Base-by-base conservation (phyloP, 306 rosid genomes). In the Prunus salicina region DNA sequence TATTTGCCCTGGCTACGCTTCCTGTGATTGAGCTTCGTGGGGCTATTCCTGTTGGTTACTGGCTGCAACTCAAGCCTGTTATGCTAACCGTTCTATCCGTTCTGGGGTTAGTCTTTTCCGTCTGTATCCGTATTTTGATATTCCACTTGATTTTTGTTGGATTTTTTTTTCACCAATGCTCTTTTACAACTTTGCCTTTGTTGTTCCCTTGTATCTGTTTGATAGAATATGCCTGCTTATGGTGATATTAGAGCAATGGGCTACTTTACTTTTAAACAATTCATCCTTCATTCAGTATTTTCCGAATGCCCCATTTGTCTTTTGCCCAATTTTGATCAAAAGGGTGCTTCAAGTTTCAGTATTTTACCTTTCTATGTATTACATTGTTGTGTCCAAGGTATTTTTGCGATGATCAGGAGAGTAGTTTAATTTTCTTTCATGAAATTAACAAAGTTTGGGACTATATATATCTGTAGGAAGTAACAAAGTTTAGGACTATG, bases 21-120 rank as follows among this genome's bases (percentile, higher is more conserved):
- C 98, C 97, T 20, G 85, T 95, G 55, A 89, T 95, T 53, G 98
- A 95, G 90, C 98, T 95, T 67, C 97, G 97, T 66, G 97, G 97
- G 56, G 98, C 98, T 61, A 92, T 95, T 57, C 97, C 97, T 53
- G 97, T 92, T 80, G 98, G 98, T 25, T 92, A 92, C 22, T 92
- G 97, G 97, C 27, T 95, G 97, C 89, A 89, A 19, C 98, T 95
- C 77, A 80, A 83, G 51, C 98, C 98, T 58, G 41, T 57, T 15
- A 57, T 67, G 71, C 76, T 95, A 22, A 92, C 97, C 0, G 45
- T 83, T 34, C 70, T 95, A 1, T 81, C 98, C 6, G 88, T 92
- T 78, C 79, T 92, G 63, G 97, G 98, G 98, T 92, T 76, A 78
- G 87, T 84, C 52, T 13, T 67, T 25, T 76, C 43, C 5, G 8